Evolutionary conservation across 306 rosid species (phyloP).

Genomic region (Hippophae rhamnoides): DNA sequence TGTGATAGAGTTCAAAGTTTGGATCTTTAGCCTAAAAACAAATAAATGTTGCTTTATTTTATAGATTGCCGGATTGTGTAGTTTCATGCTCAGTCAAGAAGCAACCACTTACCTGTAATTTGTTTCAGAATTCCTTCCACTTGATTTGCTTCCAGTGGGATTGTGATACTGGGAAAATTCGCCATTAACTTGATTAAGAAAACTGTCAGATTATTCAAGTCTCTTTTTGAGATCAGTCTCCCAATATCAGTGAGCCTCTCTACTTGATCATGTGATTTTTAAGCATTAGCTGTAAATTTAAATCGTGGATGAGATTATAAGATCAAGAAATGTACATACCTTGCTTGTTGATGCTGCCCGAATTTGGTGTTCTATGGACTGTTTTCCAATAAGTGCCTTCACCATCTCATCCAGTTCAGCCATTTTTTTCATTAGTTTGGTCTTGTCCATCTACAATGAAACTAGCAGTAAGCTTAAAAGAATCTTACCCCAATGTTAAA

Average conservation of each 20-base stretch:
- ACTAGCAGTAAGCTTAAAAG: slow-evolving; percentile 16
- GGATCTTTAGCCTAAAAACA: too few relatives aligned
- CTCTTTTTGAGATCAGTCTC: slow-evolving; percentile 43
- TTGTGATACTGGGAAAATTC: slow-evolving; percentile 42
- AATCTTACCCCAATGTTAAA: neutral
- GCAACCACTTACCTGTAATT: slow-evolving; percentile 15
- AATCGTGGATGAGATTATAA: neutral
- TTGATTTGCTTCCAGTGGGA: slow-evolving; percentile 36
- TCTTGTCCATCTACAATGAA: slow-evolving; percentile 58
- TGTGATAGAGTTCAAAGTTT: too few relatives aligned
- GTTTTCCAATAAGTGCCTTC: slow-evolving; percentile 39
- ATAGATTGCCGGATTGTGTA: too few relatives aligned
- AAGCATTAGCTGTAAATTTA: neutral
- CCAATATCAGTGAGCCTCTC: slow-evolving; percentile 29
- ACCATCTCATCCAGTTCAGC: slow-evolving; percentile 75
- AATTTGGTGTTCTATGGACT: slow-evolving; percentile 21
- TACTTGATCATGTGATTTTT: slow-evolving; percentile 22
- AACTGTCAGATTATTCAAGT: slow-evolving; percentile 47
- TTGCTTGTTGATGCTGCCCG: slow-evolving; percentile 34
- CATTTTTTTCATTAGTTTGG: slow-evolving; percentile 50
- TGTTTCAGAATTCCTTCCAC: slow-evolving; percentile 13
- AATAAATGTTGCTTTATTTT: too few relatives aligned
- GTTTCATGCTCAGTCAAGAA: slow-evolving; percentile 11
- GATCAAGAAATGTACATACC: slow-evolving; percentile 24
- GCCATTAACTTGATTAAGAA: slow-evolving; percentile 48